phyloP scores from a whole-genome alignment of 2,329 filamentous ascomycete genomes.

The Cladophialophora carrionii region DNA sequence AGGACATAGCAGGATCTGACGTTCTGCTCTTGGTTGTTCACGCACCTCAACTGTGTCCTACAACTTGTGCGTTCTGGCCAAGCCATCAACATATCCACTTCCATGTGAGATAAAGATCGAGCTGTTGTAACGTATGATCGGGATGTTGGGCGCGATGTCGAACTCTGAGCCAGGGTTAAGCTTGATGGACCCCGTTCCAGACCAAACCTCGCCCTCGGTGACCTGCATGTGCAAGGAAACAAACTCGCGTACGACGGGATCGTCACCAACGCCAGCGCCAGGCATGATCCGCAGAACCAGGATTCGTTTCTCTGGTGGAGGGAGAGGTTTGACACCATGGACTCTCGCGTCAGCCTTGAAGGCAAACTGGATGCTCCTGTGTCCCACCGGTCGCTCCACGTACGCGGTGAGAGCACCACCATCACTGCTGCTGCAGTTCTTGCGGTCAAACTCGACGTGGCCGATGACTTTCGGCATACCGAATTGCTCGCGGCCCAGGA shows the following conservation, averaged over 20 bases:
- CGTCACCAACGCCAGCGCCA: background rate
- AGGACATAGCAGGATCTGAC: background rate
- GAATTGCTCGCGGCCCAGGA: conserved; percentile 4
- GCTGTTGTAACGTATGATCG: conserved; percentile 1
- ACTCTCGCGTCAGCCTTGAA: conserved; percentile 8
- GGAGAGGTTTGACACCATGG: background rate
- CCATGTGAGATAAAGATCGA: background rate
- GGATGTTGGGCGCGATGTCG: background rate
- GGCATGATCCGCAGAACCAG: conserved; percentile 5
- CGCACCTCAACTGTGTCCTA: background rate
- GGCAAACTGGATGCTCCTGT: conserved; percentile 2
- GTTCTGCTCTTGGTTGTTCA: background rate
- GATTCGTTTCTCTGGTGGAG: background rate
- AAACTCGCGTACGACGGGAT: conserved; percentile 4
- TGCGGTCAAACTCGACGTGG: conserved; percentile 1
- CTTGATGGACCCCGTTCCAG: background rate
- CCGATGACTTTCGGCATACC: conserved; percentile 8
- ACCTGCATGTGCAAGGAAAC: conserved; percentile 2
- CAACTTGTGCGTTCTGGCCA: background rate
- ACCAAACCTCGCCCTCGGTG: conserved; percentile 8
- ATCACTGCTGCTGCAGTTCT: background rate
- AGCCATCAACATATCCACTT: background rate
- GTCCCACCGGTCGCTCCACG: conserved; percentile 2
- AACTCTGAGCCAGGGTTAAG: background rate
- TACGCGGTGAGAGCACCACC: background rate